A percentile compares a stretch with the other conserved stretches of the same genome.
These are phyloP conservation scores for Alternaria hordeiaustralica DNA, from an alignment of 2,329 filamentous ascomycete species.

Conservation along the genomic window DNA sequence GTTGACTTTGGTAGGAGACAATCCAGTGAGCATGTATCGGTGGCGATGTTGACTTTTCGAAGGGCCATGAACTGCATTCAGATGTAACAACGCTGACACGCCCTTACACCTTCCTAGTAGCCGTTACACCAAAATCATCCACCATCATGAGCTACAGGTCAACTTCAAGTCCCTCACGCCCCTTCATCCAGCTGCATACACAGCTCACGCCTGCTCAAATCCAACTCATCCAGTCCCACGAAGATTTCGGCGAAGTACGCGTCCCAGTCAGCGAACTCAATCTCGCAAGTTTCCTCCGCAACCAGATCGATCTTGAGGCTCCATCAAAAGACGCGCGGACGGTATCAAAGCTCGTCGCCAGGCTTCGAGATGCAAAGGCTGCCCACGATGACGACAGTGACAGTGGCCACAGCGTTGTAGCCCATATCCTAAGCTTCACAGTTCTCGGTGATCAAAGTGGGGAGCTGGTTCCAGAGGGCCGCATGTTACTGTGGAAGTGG, in stretches of 20 bases:
- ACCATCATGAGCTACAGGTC: not conserved
- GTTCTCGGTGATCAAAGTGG: not conserved
- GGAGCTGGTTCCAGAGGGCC: not conserved
- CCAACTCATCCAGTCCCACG: not conserved
- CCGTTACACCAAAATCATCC: not conserved
- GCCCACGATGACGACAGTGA: not conserved
- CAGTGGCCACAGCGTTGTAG: not conserved
- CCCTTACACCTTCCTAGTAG: not conserved
- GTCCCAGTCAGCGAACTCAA: not conserved
- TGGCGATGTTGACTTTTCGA: not conserved
- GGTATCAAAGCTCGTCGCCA: not conserved
- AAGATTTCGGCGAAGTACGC: not conserved
- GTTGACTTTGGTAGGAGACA: not conserved
- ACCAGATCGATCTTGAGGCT: not conserved
- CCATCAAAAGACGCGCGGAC: not conserved
- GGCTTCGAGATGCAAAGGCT: not conserved
- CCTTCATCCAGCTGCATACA: not conserved
- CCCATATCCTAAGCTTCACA: not conserved
- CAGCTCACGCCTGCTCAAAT: not conserved
- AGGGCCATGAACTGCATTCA: not conserved
- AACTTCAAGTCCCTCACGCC: not conserved
- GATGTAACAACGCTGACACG: not conserved
- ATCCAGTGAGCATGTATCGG: not conserved
- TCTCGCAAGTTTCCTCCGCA: not conserved
- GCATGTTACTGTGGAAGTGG: not conserved